A percentile compares a stretch with the other conserved stretches of the same genome.
phyloP scores from a whole-genome alignment of 139 green algal species.

The Coelastrella sp. region DNA sequence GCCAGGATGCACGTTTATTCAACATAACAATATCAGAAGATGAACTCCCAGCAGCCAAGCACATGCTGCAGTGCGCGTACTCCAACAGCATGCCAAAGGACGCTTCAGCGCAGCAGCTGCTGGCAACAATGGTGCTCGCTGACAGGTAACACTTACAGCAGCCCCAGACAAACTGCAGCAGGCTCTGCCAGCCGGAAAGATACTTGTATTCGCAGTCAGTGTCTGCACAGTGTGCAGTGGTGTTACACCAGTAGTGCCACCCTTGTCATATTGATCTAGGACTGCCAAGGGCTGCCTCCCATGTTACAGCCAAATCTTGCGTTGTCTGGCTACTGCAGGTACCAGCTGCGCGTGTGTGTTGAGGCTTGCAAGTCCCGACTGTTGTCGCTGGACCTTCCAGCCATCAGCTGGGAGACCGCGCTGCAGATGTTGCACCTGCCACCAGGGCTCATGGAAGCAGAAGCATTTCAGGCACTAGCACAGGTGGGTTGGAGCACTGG shows the following conservation, averaged over 20 bases:
- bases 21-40: slow-evolving; percentile 27
- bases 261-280: too few relatives aligned
- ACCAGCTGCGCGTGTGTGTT: slow-evolving; percentile 45
- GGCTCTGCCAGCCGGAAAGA: too few relatives aligned
- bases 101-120: slow-evolving; percentile 34
- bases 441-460: slow-evolving; percentile 34
- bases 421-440: slow-evolving; percentile 47
- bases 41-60: slow-evolving; percentile 18
- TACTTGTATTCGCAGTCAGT: too few relatives aligned
- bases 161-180: too few relatives aligned
- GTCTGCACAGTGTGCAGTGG: too few relatives aligned
- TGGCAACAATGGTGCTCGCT: slow-evolving; percentile 42
- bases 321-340: not conserved
- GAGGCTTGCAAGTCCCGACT: slow-evolving; percentile 1
- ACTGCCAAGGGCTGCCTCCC: too few relatives aligned
- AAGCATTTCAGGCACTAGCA: slow-evolving; percentile 33
- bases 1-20: not conserved
- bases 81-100: slow-evolving; percentile 31
- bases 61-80: slow-evolving; percentile 41
- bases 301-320: too few relatives aligned
- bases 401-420: slow-evolving; percentile 27
- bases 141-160: slow-evolving; percentile 24
- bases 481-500: slow-evolving; percentile 6
- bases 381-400: not conserved
- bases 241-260: too few relatives aligned